Conservation (phyloP, 2,329 filamentous ascomycete species). For the Graphiopsis chlorocephala region DNA sequence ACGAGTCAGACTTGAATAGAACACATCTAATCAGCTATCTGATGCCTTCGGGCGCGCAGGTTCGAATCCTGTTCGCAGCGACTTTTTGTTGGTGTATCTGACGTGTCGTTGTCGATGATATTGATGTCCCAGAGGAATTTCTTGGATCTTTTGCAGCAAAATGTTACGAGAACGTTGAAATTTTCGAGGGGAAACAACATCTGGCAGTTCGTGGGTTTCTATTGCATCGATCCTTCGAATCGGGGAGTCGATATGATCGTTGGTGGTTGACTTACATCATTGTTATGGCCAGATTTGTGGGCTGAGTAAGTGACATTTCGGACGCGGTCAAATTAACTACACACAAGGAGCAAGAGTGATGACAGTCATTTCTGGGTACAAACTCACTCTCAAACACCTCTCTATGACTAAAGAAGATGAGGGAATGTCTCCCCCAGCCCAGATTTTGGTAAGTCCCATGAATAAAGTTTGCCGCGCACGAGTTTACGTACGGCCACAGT, state of each 20-base stretch:
- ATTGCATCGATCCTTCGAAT: background rate
- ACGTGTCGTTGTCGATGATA: background rate
- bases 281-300: background rate
- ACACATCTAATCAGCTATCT: slow-evolving; percentile 23
- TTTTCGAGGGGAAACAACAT: background rate
- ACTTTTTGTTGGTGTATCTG: background rate
- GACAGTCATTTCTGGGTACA: background rate
- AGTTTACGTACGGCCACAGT: background rate
- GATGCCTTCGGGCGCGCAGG: slow-evolving; percentile 28
- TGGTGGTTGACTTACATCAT: background rate
- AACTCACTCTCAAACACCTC: background rate
- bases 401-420: background rate
- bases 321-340: background rate
- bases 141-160: background rate
- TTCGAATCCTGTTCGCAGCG: slow-evolving; percentile 30
- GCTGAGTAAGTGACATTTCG: background rate
- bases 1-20: slow-evolving; percentile 28
- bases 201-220: background rate
- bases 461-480: background rate
- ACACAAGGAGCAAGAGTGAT: background rate
- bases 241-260: background rate
- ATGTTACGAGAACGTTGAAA: background rate
- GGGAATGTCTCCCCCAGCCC: background rate
- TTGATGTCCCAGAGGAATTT: fast-evolving
- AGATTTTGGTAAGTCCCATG: background rate